These are phyloP conservation scores for Blastobotrys chiropterorum DNA, from an alignment of 805 yeast genomes.

Conservation along the genomic window DNA sequence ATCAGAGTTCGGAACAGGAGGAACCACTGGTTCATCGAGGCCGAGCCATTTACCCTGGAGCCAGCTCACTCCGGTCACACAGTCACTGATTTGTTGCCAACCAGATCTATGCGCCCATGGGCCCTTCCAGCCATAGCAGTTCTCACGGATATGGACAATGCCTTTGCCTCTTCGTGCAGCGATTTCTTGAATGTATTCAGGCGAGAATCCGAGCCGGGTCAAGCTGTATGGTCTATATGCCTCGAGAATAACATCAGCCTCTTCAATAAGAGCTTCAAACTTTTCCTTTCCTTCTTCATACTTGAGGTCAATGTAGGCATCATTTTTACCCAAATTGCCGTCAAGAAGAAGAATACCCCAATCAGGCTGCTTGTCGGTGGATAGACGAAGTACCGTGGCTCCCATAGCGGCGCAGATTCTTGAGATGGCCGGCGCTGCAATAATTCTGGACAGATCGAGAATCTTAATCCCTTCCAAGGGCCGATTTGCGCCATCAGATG, in stretches of 20 bases:
- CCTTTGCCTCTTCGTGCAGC: not conserved
- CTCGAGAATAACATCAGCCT: constrained; percentile 1
- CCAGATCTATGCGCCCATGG: not conserved
- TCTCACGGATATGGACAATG: constrained; percentile 4
- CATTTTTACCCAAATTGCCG: constrained; percentile 2
- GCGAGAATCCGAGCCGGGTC: constrained; percentile 2
- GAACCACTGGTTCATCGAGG: constrained; percentile 1
- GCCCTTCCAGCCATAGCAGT: constrained; percentile 5
- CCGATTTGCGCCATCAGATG: not conserved
- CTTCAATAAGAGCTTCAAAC: not conserved
- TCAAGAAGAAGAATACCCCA: constrained; percentile 4
- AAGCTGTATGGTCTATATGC: not conserved
- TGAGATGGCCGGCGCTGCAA: constrained; percentile 2
- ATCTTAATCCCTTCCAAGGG: constrained; percentile 1
- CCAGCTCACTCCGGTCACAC: constrained; percentile 1
- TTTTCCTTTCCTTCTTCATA: not conserved
- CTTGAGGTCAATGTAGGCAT: constrained; percentile 1
- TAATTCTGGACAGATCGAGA: constrained; percentile 3
- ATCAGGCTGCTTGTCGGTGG: constrained; percentile 1
- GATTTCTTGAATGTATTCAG: constrained; percentile 1
- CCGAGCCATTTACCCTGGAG: constrained; percentile 1
- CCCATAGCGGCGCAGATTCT: constrained; percentile 1
- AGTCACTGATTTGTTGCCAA: constrained; percentile 5
- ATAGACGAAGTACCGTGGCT: constrained; percentile 1
- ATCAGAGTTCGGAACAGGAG: constrained; percentile 3